These are phyloP conservation scores for Termitomyces sp. DNA, from an alignment of 768 basidiomycete species.

Conservation along the genomic window DNA sequence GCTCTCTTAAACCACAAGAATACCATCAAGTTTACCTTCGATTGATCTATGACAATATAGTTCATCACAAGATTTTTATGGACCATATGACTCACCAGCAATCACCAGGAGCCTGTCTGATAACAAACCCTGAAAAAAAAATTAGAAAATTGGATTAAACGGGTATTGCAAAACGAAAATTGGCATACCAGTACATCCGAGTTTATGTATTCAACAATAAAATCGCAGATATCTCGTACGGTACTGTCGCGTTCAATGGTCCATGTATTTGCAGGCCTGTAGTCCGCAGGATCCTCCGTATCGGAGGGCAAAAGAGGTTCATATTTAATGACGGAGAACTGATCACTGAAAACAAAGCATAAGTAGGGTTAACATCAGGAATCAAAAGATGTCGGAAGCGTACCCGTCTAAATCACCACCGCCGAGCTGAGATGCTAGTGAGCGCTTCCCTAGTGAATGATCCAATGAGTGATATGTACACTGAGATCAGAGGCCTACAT, in stretches of 20 bases:
- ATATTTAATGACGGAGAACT: slow-evolving; percentile 60
- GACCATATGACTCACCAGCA: slow-evolving; percentile 46
- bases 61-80: background rate
- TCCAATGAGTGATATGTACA: background rate
- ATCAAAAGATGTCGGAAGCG: slow-evolving; percentile 10
- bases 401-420: slow-evolving; percentile 85
- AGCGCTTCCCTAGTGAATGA: slow-evolving; percentile 44
- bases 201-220: slow-evolving; percentile 80
- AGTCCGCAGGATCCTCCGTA: slow-evolving; percentile 49
- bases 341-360: slow-evolving; percentile 42
- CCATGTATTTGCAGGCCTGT: slow-evolving; percentile 35
- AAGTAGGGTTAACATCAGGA: background rate
- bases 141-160: background rate
- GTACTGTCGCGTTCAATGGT: slow-evolving; percentile 47
- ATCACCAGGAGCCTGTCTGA: slow-evolving; percentile 67
- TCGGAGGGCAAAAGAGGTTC: slow-evolving; percentile 51
- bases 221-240: slow-evolving; percentile 73
- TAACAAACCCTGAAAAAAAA: slow-evolving; percentile 53
- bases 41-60: slow-evolving; percentile 53
- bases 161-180: background rate
- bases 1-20: background rate
- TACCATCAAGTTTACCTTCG: slow-evolving; percentile 40
- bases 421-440: slow-evolving; percentile 64
- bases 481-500: slow-evolving; percentile 10
- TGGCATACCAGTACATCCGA: slow-evolving; percentile 70